Evolutionary conservation across 2,329 filamentous ascomycete genomes (phyloP).

Genomic region (Daldinia sp.): DNA sequence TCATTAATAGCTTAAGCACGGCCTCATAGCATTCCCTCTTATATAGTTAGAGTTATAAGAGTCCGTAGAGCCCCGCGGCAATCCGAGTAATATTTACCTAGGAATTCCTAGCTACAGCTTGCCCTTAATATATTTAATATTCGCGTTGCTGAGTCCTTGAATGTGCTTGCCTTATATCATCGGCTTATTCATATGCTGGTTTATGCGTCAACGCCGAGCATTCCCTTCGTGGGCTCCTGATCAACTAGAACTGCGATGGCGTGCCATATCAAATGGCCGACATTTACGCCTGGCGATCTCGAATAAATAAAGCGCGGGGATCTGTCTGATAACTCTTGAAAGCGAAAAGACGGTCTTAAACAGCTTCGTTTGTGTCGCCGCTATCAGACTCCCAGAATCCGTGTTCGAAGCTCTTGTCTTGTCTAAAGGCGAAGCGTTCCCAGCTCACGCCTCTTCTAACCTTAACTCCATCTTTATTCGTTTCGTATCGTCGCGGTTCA

Average conservation of each 20-base stretch:
- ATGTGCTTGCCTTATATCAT: neutral
- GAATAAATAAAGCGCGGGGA: too few species aligned
- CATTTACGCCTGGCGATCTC: neutral
- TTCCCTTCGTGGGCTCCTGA: neutral
- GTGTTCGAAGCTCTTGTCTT: conserved; percentile 44
- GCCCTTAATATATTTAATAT: too few species aligned
- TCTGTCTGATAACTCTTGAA: neutral
- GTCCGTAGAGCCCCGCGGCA: conserved; percentile 5
- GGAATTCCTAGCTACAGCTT: neutral
- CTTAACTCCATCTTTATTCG: conserved; percentile 33
- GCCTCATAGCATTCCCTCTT: conserved; percentile 1
- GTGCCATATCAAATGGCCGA: neutral
- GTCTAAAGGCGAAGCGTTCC: conserved; percentile 46
- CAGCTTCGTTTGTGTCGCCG: conserved; percentile 19
- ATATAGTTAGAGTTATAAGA: conserved; percentile 17
- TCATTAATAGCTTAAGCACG: conserved; percentile 4
- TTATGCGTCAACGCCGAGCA: neutral
- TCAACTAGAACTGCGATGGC: neutral
- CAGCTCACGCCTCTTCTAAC: conserved; percentile 47
- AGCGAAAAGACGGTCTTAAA: conserved; percentile 12
- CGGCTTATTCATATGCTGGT: neutral
- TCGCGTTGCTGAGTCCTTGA: too few species aligned
- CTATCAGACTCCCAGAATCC: conserved; percentile 42
- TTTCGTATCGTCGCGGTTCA: conserved; percentile 40
- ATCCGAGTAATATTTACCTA: neutral